These are phyloP conservation scores for Salvia miltiorrhiza DNA, from an alignment of 257 asterid species.

Conservation along the genomic window DNA sequence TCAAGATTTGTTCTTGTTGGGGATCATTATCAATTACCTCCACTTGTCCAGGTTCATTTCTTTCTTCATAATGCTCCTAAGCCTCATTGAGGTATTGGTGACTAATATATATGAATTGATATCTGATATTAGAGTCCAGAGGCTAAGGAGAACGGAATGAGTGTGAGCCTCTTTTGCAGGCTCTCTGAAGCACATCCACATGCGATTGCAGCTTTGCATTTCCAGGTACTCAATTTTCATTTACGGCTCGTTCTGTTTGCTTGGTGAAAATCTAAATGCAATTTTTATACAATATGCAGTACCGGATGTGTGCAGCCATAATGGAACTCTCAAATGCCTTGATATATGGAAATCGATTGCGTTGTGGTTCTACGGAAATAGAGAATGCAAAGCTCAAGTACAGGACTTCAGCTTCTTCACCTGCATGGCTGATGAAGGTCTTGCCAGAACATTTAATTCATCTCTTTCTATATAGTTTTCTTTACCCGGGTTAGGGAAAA, in stretches of 20 bases:
- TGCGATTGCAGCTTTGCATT: conserved; percentile 87
- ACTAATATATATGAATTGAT: conserved; percentile 23
- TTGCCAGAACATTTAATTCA: conserved; percentile 7
- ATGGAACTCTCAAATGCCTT: conserved; percentile 93
- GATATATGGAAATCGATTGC: conserved; percentile 84
- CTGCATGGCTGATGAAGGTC: conserved; percentile 85
- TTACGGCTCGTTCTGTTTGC: conserved; percentile 8
- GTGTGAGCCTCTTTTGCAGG: conserved; percentile 83
- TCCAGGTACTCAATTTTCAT: conserved; percentile 58
- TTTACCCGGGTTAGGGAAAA: not conserved
- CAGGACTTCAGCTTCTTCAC: conserved; percentile 46
- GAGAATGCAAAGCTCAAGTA: conserved; percentile 70
- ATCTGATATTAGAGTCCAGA: conserved; percentile 65
- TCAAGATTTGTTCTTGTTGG: conserved; percentile 97
- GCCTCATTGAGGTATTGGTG: conserved; percentile 23
- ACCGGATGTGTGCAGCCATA: conserved; percentile 88
- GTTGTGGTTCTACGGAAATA: conserved; percentile 81
- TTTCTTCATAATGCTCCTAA: conserved; percentile 15
- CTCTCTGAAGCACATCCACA: conserved; percentile 98
- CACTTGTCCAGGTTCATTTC: conserved; percentile 84
- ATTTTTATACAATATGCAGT: conserved; percentile 56
- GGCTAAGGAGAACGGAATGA: conserved; percentile 94
- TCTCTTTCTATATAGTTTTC: not conserved
- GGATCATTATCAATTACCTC: conserved; percentile 97
- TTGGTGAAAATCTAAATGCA: conserved; percentile 18